Base-by-base conservation (phyloP, 208 protist genomes). In the Acanthamoeba rhysodes region DNA sequence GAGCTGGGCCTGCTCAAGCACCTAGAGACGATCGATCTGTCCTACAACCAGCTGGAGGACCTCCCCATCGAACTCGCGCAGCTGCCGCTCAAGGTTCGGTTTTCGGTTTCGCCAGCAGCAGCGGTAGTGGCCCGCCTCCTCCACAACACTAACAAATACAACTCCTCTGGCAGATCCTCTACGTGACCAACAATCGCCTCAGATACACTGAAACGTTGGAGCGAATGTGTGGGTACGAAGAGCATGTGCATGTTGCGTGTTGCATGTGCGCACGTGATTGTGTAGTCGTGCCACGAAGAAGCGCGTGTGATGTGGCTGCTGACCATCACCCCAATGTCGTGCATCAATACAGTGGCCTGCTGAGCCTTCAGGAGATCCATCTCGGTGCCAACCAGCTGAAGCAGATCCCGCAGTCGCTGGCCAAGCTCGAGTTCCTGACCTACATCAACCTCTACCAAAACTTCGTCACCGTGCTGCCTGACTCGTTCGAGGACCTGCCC, bases 371-470 rank as follows among this genome's bases (percentile, higher is more conserved):
- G 55, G 85, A 92, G n/a, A 27, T 92, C 24, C 85, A 92, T 20
- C 85, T 92, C 10, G 85, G 85, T 16, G 85, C 34, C 59, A 92
- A 92, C 62, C 55, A 76, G 62, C 29, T 92, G 59, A 68, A 92
- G 64, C 55, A 92, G 85, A 29, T 92, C 37, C 85, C 85, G 22
- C 48, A 92, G 41, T 92, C 85, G 59, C 55, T 92, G n/a, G 59
- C 22, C 59, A 92, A 74, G 59, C 55, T 92, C 59, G 64, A 68
- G 18, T 68, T 55, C 59, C 59, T 92, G 32, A 74, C 64, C 32
- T 92, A 68, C 59, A 68, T 92, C 34, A 92, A 92, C 41, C 27
- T 92, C 85, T 92, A 92, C 85, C 85, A 92, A 18, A 92, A 92
- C 64, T 74, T 92, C 24, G 14, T 92, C 59, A 24, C 85, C 20